phyloP scores from a whole-genome alignment of 2,329 filamentous ascomycete genomes.

The Fusarium pseudograminearum region DNA sequence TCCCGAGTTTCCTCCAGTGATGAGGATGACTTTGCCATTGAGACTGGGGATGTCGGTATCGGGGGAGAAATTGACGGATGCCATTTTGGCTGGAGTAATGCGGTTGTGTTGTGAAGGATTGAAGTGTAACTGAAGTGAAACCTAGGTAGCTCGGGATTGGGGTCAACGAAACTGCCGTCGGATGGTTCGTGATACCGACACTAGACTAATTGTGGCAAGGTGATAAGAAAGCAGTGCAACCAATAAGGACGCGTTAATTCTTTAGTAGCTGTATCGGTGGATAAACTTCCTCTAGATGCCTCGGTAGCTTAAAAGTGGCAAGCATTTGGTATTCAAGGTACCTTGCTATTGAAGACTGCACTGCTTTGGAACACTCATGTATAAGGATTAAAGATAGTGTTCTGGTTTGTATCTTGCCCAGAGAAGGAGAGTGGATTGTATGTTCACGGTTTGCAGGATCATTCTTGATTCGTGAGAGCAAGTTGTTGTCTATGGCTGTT shows the following conservation, averaged over 20 bases:
- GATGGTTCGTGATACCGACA: not conserved
- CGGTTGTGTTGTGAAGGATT: not conserved
- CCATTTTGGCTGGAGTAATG: not conserved
- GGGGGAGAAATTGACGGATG: not conserved
- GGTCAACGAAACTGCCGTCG: not conserved
- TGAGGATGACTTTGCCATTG: constrained; percentile 9
- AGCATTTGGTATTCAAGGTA: not conserved
- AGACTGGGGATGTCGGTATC: constrained; percentile 9
- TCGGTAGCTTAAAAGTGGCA: not conserved
- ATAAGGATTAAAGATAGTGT: not conserved
- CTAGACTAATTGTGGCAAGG: not conserved
- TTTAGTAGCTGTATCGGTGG: not conserved
- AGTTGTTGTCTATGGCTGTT: not conserved
- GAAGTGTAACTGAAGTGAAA: not conserved
- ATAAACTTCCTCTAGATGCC: not conserved
- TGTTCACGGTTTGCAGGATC: not conserved
- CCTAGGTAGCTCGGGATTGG: not conserved
- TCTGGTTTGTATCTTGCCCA: not conserved
- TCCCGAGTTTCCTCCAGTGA: constrained; percentile 13
- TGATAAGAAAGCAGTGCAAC: not conserved
- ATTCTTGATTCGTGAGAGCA: not conserved
- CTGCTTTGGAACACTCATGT: not conserved
- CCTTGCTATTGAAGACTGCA: not conserved
- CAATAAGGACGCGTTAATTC: not conserved
- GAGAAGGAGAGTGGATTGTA: not conserved